phyloP scores from a whole-genome alignment of 129 eudicot species.

The Artemisia argyi region DNA sequence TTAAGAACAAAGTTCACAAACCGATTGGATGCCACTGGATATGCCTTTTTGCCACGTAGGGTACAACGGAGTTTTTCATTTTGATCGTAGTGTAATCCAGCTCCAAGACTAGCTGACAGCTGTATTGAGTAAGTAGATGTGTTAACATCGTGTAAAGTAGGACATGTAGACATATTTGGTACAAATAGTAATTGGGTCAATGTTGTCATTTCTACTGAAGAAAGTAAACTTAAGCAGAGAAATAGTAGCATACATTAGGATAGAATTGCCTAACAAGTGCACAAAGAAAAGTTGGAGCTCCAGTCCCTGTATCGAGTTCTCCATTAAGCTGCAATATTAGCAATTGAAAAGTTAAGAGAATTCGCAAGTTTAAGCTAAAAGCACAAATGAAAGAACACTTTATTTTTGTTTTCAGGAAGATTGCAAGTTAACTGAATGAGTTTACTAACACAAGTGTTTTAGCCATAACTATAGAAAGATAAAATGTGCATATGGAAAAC shows the following conservation, averaged over 20 bases:
- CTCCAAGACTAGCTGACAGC: constrained; percentile 65
- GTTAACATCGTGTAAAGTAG: not conserved
- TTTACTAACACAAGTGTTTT: no score
- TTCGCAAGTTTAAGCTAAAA: not conserved
- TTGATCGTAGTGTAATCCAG: constrained; percentile 72
- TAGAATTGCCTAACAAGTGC: constrained; percentile 64
- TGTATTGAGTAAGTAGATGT: constrained; percentile 26
- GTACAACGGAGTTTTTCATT: constrained; percentile 45
- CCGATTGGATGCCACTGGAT: constrained; percentile 58
- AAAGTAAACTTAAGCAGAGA: not conserved
- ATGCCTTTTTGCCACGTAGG: constrained; percentile 71
- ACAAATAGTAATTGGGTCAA: no score
- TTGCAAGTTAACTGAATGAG: not conserved
- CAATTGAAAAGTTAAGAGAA: constrained; percentile 12
- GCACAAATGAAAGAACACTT: not conserved
- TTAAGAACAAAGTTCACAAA: constrained; percentile 57
- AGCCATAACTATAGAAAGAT: no score
- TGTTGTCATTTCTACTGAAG: no score
- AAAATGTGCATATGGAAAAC: no score
- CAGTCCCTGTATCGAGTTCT: constrained; percentile 81
- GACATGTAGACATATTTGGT: no score
- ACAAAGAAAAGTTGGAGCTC: constrained; percentile 61
- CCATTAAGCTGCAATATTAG: constrained; percentile 60
- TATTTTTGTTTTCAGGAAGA: not conserved
- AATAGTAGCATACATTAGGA: constrained; percentile 55